Percentiles rank a stretch among this genome's conserved stretches.
phyloP scores from a whole-genome alignment of 768 basidiomycete species.

The Cystofilobasidium macerans region DNA sequence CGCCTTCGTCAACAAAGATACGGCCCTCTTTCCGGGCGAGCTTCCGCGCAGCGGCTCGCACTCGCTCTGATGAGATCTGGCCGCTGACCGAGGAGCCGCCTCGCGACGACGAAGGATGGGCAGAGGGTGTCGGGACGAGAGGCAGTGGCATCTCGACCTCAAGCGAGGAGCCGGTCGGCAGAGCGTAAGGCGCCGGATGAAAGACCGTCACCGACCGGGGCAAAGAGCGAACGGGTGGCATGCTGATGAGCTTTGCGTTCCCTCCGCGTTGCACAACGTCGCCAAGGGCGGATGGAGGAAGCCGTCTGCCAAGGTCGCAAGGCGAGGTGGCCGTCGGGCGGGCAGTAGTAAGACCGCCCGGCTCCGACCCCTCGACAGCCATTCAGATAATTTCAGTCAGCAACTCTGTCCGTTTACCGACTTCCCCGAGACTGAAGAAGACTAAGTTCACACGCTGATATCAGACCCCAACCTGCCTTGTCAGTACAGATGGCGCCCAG shows the following conservation, averaged over 20 bases:
- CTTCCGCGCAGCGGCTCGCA: neutral
- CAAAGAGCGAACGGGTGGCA: neutral
- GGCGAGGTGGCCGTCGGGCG: no score
- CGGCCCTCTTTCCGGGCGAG: neutral
- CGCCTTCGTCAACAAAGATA: neutral
- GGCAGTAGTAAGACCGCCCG: no score
- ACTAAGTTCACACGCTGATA: no score
- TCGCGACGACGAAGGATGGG: neutral
- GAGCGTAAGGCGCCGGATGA: neutral
- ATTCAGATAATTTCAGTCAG: no score
- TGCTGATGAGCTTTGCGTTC: neutral
- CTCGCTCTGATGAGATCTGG: neutral
- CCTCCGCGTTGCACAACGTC: no score
- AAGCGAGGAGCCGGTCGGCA: neutral
- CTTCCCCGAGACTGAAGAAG: no score
- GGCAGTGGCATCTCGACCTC: neutral
- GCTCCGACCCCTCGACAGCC: no score
- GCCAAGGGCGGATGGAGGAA: no score
- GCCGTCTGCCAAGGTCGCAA: no score
- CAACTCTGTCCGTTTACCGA: no score
- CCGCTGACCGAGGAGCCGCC: neutral
- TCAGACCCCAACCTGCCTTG: no score
- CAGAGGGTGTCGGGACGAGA: neutral
- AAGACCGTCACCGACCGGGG: neutral
- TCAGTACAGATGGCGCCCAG: no score